Evolutionary conservation across 2,329 filamentous ascomycete genomes (phyloP).

Genomic region (Plectosphaerella plurivora): DNA sequence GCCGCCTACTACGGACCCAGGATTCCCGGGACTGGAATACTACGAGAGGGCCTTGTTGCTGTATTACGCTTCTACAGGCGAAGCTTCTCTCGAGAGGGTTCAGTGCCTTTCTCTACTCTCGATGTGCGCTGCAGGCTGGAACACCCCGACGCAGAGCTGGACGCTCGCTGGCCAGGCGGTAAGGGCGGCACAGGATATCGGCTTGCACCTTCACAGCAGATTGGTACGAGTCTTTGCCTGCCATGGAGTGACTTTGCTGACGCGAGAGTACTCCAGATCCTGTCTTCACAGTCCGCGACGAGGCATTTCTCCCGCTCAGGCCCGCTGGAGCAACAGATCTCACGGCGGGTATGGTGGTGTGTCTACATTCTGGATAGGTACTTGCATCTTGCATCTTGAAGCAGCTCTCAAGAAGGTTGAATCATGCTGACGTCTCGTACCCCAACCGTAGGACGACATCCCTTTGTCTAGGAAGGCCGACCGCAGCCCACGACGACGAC

Average conservation of each 20-base stretch:
- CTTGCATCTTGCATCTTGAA: too few species aligned
- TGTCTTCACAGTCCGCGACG: too few species aligned
- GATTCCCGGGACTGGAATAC: conserved; percentile 15
- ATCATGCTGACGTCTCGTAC: too few species aligned
- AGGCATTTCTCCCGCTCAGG: neutral
- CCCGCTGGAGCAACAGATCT: conserved; percentile 13
- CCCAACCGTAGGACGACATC: conserved; percentile 14
- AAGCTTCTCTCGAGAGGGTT: conserved; percentile 19
- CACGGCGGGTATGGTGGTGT: conserved; percentile 23
- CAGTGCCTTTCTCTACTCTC: conserved; percentile 22
- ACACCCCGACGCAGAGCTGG: conserved; percentile 23
- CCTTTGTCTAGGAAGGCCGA: conserved; percentile 21
- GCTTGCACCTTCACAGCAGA: conserved; percentile 12
- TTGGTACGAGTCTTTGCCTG: too few species aligned
- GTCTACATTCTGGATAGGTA: conserved; percentile 22
- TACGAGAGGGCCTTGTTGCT: conserved; percentile 18
- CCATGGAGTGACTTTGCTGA: too few species aligned
- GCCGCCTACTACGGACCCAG: conserved; percentile 6
- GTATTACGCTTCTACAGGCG: conserved; percentile 17
- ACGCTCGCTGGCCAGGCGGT: conserved; percentile 21
- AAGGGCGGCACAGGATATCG: conserved; percentile 19
- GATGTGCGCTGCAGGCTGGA: conserved; percentile 24
- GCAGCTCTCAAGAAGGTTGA: too few species aligned
- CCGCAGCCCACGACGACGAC: conserved; percentile 23
- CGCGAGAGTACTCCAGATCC: too few species aligned